Percentiles rank a stretch among this genome's conserved stretches.
Conservation (phyloP, 257 asterid species). For the Salvia miltiorrhiza region DNA sequence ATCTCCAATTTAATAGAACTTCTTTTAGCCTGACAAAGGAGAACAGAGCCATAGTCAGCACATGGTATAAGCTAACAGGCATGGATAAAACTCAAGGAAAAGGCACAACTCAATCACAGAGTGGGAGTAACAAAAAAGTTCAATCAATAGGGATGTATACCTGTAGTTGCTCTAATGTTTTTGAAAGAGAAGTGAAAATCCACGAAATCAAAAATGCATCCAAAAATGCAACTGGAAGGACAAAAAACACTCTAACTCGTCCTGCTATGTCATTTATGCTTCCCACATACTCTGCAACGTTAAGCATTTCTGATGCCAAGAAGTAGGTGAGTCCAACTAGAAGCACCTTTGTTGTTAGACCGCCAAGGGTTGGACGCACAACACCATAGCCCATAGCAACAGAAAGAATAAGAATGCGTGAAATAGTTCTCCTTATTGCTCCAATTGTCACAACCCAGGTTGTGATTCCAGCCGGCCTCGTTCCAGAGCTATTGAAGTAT, state of each 20-base stretch:
- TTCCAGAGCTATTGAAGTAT: conserved; percentile 79
- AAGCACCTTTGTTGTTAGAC: conserved; percentile 87
- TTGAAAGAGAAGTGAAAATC: conserved; percentile 96
- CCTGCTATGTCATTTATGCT: conserved; percentile 92
- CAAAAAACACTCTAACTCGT: conserved; percentile 72
- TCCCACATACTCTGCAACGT: conserved; percentile 86
- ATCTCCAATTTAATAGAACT: conserved; percentile 85
- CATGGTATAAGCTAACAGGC: conserved; percentile 8
- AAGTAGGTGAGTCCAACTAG: conserved; percentile 80
- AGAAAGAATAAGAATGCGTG: conserved; percentile 84
- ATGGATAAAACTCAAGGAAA: conserved; percentile 7
- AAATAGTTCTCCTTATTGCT: conserved; percentile 66
- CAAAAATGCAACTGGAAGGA: conserved; percentile 86
- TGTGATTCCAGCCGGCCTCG: conserved; percentile 88
- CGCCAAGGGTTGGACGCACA: conserved; percentile 97
- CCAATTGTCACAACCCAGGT: conserved; percentile 93
- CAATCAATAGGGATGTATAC: conserved; percentile 26
- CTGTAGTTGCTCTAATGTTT: conserved; percentile 94
- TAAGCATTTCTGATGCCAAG: conserved; percentile 80
- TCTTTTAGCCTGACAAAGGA: conserved; percentile 76
- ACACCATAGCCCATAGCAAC: conserved; percentile 99
- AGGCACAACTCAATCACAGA: conserved; percentile 9
- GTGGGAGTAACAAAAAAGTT: neutral
- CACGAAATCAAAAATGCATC: conserved; percentile 93
- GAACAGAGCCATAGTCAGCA: conserved; percentile 13